These are phyloP conservation scores for Craterostigma plantagineum DNA, from an alignment of 257 asterid genomes.

Conservation along the genomic window DNA sequence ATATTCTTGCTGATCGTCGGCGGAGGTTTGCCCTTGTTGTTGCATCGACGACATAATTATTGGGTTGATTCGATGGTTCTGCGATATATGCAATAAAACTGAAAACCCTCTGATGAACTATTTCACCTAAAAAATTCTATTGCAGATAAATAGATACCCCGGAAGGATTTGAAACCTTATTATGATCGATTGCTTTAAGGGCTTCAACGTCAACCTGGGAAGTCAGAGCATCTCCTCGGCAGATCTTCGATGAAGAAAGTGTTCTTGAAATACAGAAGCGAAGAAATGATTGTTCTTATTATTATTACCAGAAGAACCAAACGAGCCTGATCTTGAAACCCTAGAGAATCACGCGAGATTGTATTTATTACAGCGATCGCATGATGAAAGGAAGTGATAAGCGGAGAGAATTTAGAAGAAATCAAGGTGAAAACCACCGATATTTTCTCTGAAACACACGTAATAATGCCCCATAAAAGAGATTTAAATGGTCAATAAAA, in stretches of 20 bases:
- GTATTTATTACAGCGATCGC: too few relatives aligned
- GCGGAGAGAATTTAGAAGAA: not conserved
- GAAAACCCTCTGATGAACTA: not conserved
- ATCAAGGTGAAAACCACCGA: slow-evolving; percentile 9
- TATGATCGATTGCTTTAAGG: slow-evolving; percentile 19
- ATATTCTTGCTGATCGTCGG: slow-evolving; percentile 22
- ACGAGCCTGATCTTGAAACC: slow-evolving; percentile 34
- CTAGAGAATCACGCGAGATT: slow-evolving; percentile 8
- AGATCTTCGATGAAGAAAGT: slow-evolving; percentile 47
- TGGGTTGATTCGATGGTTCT: slow-evolving; percentile 9
- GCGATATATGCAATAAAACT: not conserved
- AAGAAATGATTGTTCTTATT: slow-evolving; percentile 20
- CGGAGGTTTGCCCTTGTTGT: too few relatives aligned
- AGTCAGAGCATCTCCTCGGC: slow-evolving; percentile 44
- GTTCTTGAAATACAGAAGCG: slow-evolving; percentile 37
- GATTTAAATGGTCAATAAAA: slow-evolving; percentile 10
- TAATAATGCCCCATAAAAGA: slow-evolving; percentile 2
- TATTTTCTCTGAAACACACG: slow-evolving; percentile 17
- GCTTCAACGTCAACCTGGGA: slow-evolving; percentile 48
- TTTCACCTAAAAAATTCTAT: slow-evolving; percentile 14
- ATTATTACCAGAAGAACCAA: slow-evolving; percentile 29
- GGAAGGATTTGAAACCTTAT: slow-evolving; percentile 16
- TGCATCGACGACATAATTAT: slow-evolving; percentile 22
- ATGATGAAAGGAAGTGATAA: not conserved
- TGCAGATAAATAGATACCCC: slow-evolving; percentile 16